A percentile compares a stretch with the other conserved stretches of the same genome.
phyloP scores from a whole-genome alignment of 2,329 filamentous ascomycete species.

The Trichoderma atrobrunneum region DNA sequence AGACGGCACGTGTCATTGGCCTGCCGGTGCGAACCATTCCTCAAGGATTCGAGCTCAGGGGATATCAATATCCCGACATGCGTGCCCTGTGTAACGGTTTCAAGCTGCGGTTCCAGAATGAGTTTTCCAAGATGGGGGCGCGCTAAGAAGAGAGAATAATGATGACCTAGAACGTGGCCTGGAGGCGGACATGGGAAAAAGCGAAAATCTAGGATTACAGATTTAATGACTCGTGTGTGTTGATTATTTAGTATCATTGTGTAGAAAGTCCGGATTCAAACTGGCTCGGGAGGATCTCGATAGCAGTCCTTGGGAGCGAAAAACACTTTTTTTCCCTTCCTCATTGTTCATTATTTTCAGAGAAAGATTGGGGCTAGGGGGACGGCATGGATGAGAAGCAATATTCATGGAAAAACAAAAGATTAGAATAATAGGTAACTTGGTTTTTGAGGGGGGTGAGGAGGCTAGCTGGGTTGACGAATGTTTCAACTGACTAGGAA shows the following conservation, averaged over 20 bases:
- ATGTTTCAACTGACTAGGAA: neutral
- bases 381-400: neutral
- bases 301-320: neutral
- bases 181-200: constrained; percentile 5
- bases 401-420: constrained; percentile 4
- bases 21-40: constrained; percentile 91
- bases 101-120: constrained; percentile 72
- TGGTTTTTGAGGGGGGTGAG: neutral
- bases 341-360: constrained; percentile 2
- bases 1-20: constrained; percentile 66
- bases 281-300: constrained; percentile 8
- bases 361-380: neutral
- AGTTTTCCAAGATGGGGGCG: constrained; percentile 60
- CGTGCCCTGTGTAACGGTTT: constrained; percentile 94
- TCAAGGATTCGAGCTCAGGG: constrained; percentile 87
- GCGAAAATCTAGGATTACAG: constrained; percentile 20
- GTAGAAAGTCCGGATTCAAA: constrained; percentile 13
- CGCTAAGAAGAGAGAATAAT: constrained; percentile 26
- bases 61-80: constrained; percentile 91
- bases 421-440: constrained; percentile 2
- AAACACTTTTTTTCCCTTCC: neutral
- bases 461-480: neutral
- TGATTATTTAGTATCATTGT: constrained; percentile 12
- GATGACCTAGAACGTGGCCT: neutral
- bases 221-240: constrained; percentile 16